A percentile compares a stretch with the other conserved stretches of the same genome.
These are phyloP conservation scores for Hortaea sp. DNA, from an alignment of 2,329 filamentous ascomycete species.

Conservation along the genomic window DNA sequence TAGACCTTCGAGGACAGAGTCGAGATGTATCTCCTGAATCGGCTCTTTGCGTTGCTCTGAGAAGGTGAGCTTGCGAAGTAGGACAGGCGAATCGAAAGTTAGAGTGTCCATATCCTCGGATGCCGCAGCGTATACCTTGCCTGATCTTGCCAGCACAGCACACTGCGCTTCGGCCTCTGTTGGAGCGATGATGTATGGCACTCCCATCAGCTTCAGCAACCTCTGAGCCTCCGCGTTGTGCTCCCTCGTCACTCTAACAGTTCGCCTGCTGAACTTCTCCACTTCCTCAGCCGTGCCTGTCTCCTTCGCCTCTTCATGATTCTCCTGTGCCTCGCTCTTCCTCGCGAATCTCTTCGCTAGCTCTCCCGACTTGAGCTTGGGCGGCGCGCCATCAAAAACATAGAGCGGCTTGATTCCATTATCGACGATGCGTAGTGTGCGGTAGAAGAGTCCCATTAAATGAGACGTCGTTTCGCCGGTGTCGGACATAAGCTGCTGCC, in stretches of 20 bases:
- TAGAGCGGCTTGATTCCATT: constrained; percentile 98
- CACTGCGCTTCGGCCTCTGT: constrained; percentile 98
- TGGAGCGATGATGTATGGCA: constrained; percentile 88
- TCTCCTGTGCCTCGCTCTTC: constrained; percentile 83
- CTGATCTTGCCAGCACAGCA: constrained; percentile 75
- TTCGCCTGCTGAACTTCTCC: constrained; percentile 90
- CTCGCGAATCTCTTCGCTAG: constrained; percentile 91
- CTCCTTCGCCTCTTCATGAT: constrained; percentile 90
- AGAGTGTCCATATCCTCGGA: constrained; percentile 99
- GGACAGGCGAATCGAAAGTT: constrained; percentile 85
- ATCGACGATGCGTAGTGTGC: constrained; percentile 93
- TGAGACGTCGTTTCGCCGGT: constrained; percentile 95
- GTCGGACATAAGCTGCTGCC: constrained; percentile 92
- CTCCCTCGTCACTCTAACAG: constrained; percentile 88
- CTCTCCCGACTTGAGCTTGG: constrained; percentile 95
- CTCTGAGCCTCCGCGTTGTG: constrained; percentile 93
- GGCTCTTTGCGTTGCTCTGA: constrained; percentile 96
- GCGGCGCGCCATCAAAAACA: constrained; percentile 93
- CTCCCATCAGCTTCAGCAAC: constrained; percentile 86
- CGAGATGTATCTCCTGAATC: constrained; percentile 86
- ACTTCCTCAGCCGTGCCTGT: constrained; percentile 95
- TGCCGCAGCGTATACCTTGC: constrained; percentile 92
- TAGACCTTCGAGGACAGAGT: constrained; percentile 76
- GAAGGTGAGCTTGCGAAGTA: constrained; percentile 88
- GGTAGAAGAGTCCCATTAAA: constrained; percentile 99